Percentiles rank a stretch among this genome's conserved stretches.
phyloP scores from a whole-genome alignment of 2,329 filamentous ascomycete genomes.

The Bipolaris bicolor region DNA sequence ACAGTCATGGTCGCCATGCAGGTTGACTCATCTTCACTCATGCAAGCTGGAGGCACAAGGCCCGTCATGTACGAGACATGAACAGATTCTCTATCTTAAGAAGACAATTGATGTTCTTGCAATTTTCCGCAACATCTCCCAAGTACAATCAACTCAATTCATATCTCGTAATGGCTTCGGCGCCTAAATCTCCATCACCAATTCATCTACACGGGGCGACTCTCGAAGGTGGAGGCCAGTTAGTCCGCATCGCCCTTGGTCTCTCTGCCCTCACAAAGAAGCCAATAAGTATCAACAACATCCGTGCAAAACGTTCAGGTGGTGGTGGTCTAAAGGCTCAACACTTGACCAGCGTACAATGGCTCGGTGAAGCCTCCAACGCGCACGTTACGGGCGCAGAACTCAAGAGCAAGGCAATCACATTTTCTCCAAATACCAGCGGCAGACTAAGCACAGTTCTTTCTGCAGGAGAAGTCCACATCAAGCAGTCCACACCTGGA shows the following conservation, averaged over 20 bases:
- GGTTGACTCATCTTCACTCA: slow-evolving; percentile 14
- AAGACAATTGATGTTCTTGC: background rate
- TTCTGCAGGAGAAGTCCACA: slow-evolving; percentile 40
- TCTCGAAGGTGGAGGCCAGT: slow-evolving; percentile 67
- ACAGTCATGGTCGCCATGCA: background rate
- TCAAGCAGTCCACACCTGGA: slow-evolving; percentile 53
- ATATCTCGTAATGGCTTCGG: slow-evolving; percentile 11
- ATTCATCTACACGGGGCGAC: slow-evolving; percentile 60
- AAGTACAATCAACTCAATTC: no score
- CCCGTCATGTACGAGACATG: background rate
- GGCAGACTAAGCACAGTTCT: background rate
- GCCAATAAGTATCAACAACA: slow-evolving; percentile 59
- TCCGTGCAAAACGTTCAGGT: slow-evolving; percentile 60
- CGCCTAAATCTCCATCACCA: slow-evolving; percentile 3
- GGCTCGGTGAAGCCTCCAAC: slow-evolving; percentile 57
- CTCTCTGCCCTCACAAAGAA: slow-evolving; percentile 60
- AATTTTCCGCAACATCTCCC: no score
- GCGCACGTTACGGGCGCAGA: slow-evolving; percentile 52
- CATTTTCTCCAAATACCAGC: slow-evolving; percentile 38
- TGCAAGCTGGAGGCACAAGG: background rate
- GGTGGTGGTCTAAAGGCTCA: slow-evolving; percentile 64
- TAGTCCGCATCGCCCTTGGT: slow-evolving; percentile 63
- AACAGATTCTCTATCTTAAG: no score
- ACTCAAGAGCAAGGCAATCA: slow-evolving; percentile 52
- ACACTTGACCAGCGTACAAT: slow-evolving; percentile 62